A percentile compares a stretch with the other conserved stretches of the same genome.
These are phyloP conservation scores for Lactuca sativa DNA, from an alignment of 129 eudicot genomes.

Conservation along the genomic window DNA sequence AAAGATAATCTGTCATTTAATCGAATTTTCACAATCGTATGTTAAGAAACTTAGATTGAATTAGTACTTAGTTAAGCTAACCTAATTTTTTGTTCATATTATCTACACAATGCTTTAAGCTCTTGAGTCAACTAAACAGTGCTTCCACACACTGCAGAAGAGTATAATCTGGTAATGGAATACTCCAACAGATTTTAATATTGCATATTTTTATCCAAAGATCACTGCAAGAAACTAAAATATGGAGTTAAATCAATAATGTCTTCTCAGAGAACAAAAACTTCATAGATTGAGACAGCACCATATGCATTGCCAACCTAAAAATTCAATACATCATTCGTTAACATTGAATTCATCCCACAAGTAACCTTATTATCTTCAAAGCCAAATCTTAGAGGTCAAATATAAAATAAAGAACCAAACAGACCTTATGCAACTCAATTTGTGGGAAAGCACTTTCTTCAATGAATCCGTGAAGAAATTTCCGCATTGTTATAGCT, in stretches of 20 bases:
- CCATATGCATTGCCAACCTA: conserved; percentile 90
- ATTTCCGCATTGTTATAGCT: conserved; percentile 82
- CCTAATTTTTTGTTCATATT: conserved; percentile 4
- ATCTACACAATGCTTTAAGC: background rate
- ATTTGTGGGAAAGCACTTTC: conserved; percentile 57
- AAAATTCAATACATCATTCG: conserved; percentile 64
- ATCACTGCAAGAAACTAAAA: conserved; percentile 36
- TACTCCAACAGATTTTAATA: background rate
- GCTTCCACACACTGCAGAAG: background rate
- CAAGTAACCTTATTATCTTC: conserved; percentile 57
- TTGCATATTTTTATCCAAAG: conserved; percentile 29
- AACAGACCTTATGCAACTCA: conserved; percentile 79
- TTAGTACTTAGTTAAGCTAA: conserved; percentile 1
- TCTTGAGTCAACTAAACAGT: conserved; percentile 2
- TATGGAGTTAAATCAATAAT: conserved; percentile 50
- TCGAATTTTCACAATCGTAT: too few relatives aligned
- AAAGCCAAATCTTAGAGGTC: conserved; percentile 48
- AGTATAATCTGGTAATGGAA: conserved; percentile 15
- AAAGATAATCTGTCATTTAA: too few relatives aligned
- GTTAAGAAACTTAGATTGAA: background rate
- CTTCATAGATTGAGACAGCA: conserved; percentile 72
- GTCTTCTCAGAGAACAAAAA: conserved; percentile 76
- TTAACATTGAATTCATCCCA: conserved; percentile 57
- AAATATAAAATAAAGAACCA: conserved; percentile 37
- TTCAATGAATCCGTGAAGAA: conserved; percentile 64